A percentile compares a stretch with the other conserved stretches of the same genome.
Conservation (phyloP, 495 filamentous ascomycete genomes). For the Penicillium goetzii region DNA sequence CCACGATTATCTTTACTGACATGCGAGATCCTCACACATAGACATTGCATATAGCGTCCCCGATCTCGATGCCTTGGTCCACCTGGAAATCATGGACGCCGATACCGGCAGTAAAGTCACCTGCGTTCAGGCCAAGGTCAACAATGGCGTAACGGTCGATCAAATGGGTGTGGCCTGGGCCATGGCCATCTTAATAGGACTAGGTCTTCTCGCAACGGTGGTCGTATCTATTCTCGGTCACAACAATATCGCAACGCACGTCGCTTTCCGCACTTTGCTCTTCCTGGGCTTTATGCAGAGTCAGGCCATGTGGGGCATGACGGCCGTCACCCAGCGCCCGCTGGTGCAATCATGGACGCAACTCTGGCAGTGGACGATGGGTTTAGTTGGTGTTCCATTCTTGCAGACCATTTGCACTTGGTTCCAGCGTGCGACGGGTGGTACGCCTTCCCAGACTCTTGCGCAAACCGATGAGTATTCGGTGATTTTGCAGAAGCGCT, state of each 20-base stretch:
- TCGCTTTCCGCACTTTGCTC: slow-evolving; percentile 89
- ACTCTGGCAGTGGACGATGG: slow-evolving; percentile 97
- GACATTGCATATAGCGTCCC: slow-evolving; percentile 85
- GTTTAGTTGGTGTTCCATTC: slow-evolving; percentile 83
- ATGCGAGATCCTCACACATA: slow-evolving; percentile 17
- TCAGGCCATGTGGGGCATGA: slow-evolving; percentile 89
- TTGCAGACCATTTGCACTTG: slow-evolving; percentile 87
- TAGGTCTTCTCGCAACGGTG: slow-evolving; percentile 79
- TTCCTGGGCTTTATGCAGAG: slow-evolving; percentile 95
- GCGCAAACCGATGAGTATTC: slow-evolving; percentile 73
- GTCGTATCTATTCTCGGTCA: slow-evolving; percentile 80
- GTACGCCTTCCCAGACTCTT: slow-evolving; percentile 77
- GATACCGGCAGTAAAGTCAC: slow-evolving; percentile 65
- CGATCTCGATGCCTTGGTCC: slow-evolving; percentile 85
- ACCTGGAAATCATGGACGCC: slow-evolving; percentile 70
- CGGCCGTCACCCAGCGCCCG: slow-evolving; percentile 76
- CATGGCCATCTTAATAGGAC: slow-evolving; percentile 78
- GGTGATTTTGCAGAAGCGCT: slow-evolving; percentile 79
- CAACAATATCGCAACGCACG: slow-evolving; percentile 92
- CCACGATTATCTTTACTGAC: neutral
- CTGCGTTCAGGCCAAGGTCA: slow-evolving; percentile 85
- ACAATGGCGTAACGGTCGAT: slow-evolving; percentile 90
- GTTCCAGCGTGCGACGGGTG: slow-evolving; percentile 95
- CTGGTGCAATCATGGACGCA: slow-evolving; percentile 94
- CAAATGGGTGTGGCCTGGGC: slow-evolving; percentile 86